phyloP scores from a whole-genome alignment of 2,329 filamentous ascomycete species.

The Conoideocrella luteorostrata region DNA sequence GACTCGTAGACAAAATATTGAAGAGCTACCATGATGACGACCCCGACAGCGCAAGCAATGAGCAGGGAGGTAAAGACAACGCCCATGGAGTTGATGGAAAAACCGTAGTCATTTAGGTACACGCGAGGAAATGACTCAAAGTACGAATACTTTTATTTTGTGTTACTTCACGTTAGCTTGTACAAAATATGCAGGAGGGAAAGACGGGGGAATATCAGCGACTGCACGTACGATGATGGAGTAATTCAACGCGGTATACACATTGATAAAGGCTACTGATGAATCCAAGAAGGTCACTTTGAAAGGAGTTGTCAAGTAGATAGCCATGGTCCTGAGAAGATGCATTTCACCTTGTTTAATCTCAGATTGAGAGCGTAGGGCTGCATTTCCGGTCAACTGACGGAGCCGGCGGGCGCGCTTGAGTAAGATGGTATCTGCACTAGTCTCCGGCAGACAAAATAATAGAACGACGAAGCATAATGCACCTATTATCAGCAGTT shows the following conservation, averaged over 20 bases:
- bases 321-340: too few species aligned
- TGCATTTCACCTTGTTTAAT: too few species aligned
- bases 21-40: not conserved
- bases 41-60: not conserved
- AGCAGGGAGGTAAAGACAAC: not conserved
- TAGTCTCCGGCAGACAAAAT: constrained; percentile 53
- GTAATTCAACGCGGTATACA: constrained; percentile 40
- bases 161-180: too few species aligned
- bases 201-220: too few species aligned
- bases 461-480: constrained; percentile 49
- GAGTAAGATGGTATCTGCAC: constrained; percentile 45
- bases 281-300: constrained; percentile 28
- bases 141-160: too few species aligned
- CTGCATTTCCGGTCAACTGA: too few species aligned
- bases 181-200: too few species aligned
- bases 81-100: not conserved
- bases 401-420: too few species aligned
- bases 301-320: constrained; percentile 18
- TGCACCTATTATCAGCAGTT: constrained; percentile 48
- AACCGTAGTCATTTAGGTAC: constrained; percentile 26
- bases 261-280: constrained; percentile 24
- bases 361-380: too few species aligned
- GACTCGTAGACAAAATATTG: not conserved
- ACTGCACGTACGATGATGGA: too few species aligned
- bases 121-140: constrained; percentile 55